A percentile compares a stretch with the other conserved stretches of the same genome.
phyloP scores from a whole-genome alignment of 1,139 yeast species.

The Yamadazyma mexicana region DNA sequence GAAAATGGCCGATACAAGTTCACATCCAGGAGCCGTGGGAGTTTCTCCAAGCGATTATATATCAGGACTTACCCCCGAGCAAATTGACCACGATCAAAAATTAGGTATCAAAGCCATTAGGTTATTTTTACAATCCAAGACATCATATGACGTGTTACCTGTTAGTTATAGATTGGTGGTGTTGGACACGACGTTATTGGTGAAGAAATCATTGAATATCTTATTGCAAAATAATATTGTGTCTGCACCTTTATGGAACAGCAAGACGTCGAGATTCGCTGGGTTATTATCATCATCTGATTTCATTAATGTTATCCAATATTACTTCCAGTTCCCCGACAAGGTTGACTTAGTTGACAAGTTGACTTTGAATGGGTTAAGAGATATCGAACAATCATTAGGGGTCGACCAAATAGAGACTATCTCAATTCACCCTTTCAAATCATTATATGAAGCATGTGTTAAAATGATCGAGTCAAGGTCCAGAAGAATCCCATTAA shows the following conservation, averaged over 20 bases:
- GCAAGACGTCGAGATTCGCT: constrained; percentile 84
- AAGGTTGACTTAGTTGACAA: constrained; percentile 87
- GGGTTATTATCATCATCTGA: constrained; percentile 92
- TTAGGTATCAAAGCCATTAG: constrained; percentile 77
- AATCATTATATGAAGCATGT: constrained; percentile 90
- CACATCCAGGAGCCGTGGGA: constrained; percentile 20
- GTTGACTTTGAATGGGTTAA: constrained; percentile 78
- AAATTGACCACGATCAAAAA: constrained; percentile 59
- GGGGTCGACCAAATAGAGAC: constrained; percentile 91
- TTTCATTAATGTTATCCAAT: constrained; percentile 92
- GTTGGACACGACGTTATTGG: constrained; percentile 85
- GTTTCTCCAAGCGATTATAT: constrained; percentile 41
- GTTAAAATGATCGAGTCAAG: constrained; percentile 85
- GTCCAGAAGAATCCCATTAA: constrained; percentile 91
- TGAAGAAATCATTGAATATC: constrained; percentile 88
- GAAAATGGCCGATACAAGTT: constrained; percentile 6
- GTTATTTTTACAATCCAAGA: constrained; percentile 80
- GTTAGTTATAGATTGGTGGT: constrained; percentile 93
- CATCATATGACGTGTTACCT: constrained; percentile 95
- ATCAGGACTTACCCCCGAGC: constrained; percentile 41
- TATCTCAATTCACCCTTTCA: constrained; percentile 86
- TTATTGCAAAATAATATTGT: constrained; percentile 91
- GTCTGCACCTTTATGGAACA: constrained; percentile 96
- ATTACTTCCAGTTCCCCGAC: constrained; percentile 89
- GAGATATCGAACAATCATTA: constrained; percentile 82